Base-by-base conservation (phyloP, 2,329 filamentous ascomycete genomes). In the Botrytis deweyae region DNA sequence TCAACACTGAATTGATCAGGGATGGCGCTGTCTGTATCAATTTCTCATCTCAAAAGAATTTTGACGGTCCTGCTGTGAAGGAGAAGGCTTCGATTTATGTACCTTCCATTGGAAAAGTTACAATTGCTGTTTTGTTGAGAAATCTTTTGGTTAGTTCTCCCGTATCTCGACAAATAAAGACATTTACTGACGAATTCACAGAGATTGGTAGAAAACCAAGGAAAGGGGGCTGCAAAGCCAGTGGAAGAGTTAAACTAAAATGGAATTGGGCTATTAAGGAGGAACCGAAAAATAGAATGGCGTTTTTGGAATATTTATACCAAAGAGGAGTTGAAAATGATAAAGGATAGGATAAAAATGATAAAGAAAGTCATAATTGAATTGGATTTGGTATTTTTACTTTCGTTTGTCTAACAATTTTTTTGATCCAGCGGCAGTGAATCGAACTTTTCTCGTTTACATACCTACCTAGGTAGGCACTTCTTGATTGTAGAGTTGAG, bases 1-100 rank as follows among this genome's bases (percentile, higher is more conserved):
- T 99, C 40, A 93, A 95, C 9, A 92, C 91, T 5, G 89, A 93
- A 70, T 85, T 96, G 76, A 87, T 99, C 79, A 89, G 94, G 65
- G 93, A 97, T 73, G 96, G 96, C 66, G 95, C 93, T 44, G 93
- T 97, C n/a, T 99, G 96, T 87, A 95, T 99, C 85, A 99, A 99
- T 84, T 98, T 99, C 83, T 97, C 94, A 12, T 97, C 93, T 70
- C 94, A 93, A 83, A 93, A 95, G 86, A 98, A 99, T 84, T 98
- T 98, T 83, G 91, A 91, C 75, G 88, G 87, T 1, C 90, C 92
- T 0, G 92, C 93, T 66, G 90, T 98, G 78, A 98, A 97, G 85
- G 93, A 98, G 82, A 97, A 95, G 85, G 96, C 96, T 2, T 94
- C 94, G 8, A 97, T 99, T 80, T 99, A 98, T 80, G 95, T 98